A percentile compares a stretch with the other conserved stretches of the same genome.
Evolutionary conservation across 2,329 filamentous ascomycete genomes (phyloP).

Genomic region (Chrysosporium keratinophilum): DNA sequence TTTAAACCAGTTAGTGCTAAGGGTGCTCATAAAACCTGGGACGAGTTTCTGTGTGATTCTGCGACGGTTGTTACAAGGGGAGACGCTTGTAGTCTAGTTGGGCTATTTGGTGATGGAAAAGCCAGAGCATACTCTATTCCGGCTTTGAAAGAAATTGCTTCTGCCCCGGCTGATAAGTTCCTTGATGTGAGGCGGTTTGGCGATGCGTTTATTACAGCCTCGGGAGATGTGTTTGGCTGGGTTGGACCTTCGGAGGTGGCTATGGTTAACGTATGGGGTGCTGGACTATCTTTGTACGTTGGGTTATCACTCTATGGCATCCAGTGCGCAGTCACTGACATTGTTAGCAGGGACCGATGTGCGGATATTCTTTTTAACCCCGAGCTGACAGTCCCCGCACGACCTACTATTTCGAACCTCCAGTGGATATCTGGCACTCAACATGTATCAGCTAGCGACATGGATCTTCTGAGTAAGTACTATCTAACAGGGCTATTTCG

Average conservation of each 20-base stretch:
- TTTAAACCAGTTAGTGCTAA: conserved; percentile 78
- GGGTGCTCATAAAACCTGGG: conserved; percentile 85
- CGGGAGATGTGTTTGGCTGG: conserved; percentile 80
- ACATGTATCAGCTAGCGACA: conserved; percentile 72
- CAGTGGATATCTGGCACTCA: conserved; percentile 97
- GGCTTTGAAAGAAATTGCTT: conserved; percentile 70
- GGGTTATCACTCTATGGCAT: background rate
- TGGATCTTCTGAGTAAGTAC: conserved; percentile 63
- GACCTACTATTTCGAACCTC: conserved; percentile 87
- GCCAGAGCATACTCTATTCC: conserved; percentile 79
- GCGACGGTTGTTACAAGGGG: conserved; percentile 67
- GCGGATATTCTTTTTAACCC: conserved; percentile 74
- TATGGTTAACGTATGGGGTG: conserved; percentile 75
- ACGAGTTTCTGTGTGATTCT: conserved; percentile 69
- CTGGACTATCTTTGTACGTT: conserved; percentile 53
- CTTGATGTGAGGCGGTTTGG: conserved; percentile 64
- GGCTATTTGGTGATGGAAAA: conserved; percentile 72
- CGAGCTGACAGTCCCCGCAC: conserved; percentile 58
- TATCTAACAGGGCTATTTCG: background rate
- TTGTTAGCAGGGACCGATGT: conserved; percentile 32
- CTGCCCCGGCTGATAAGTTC: conserved; percentile 51
- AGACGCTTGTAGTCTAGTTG: conserved; percentile 68
- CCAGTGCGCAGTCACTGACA: background rate
- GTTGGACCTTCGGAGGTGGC: conserved; percentile 77
- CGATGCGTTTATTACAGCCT: conserved; percentile 59